phyloP scores from a whole-genome alignment of 169 alveolate genomes.

The Hepatocystis sp. region DNA sequence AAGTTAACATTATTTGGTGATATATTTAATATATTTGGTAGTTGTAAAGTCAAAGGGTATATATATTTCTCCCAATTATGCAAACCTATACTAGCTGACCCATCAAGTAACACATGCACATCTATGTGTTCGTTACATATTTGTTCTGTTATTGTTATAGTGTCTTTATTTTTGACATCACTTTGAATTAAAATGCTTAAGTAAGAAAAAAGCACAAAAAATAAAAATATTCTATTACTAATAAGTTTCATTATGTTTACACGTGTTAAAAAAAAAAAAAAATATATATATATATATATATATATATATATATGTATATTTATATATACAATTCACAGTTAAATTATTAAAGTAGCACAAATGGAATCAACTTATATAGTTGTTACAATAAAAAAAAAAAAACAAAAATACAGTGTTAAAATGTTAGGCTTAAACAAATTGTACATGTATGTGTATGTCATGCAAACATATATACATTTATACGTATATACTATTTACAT shows the following conservation, averaged over 20 bases:
- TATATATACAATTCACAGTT: too few relatives aligned
- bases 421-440: too few relatives aligned
- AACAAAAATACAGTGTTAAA: too few relatives aligned
- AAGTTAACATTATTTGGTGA: conserved; percentile 11
- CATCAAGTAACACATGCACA: conserved; percentile 26
- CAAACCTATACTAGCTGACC: conserved; percentile 63
- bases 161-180: conserved; percentile 7
- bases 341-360: too few relatives aligned
- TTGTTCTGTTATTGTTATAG: conserved; percentile 34
- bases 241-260: conserved; percentile 30
- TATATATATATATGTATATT: too few relatives aligned
- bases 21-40: conserved; percentile 10
- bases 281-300: too few relatives aligned
- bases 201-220: conserved; percentile 37
- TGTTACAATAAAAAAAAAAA: too few relatives aligned
- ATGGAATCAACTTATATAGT: too few relatives aligned
- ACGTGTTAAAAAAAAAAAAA: background rate
- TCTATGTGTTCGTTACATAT: conserved; percentile 51
- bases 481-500: too few relatives aligned
- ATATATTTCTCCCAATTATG: conserved; percentile 12
- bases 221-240: conserved; percentile 12
- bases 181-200: conserved; percentile 4
- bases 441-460: too few relatives aligned
- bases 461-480: too few relatives aligned
- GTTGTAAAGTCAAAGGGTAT: conserved; percentile 1